A percentile compares a stretch with the other conserved stretches of the same genome.
phyloP scores from a whole-genome alignment of 164 flowering plant species.

The Litsea cubeba region DNA sequence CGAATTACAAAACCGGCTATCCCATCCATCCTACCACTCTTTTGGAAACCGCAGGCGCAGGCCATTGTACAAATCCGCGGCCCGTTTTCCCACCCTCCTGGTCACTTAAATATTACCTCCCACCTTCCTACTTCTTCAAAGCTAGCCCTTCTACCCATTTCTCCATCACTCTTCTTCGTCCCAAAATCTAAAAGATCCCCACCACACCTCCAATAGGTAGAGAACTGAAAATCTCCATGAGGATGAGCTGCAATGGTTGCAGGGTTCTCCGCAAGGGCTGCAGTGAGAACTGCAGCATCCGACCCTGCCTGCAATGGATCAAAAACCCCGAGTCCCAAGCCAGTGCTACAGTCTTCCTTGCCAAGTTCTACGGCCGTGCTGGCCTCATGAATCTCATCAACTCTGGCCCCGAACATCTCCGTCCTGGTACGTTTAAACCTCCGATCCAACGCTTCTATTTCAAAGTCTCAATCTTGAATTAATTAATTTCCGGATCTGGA shows the following conservation, averaged over 20 bases:
- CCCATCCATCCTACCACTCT: slow-evolving; percentile 15
- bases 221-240: slow-evolving; percentile 31
- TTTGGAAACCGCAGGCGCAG: slow-evolving; percentile 47
- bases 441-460: slow-evolving; percentile 34
- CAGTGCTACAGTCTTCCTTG: slow-evolving; percentile 93
- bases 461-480: slow-evolving; percentile 34
- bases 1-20: slow-evolving; percentile 9
- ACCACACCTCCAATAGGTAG: too few relatives aligned
- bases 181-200: too few relatives aligned
- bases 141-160: not conserved
- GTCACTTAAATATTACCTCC: slow-evolving; percentile 19
- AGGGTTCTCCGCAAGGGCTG: slow-evolving; percentile 86
- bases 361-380: slow-evolving; percentile 96
- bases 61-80: slow-evolving; percentile 25
- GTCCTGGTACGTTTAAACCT: slow-evolving; percentile 54
- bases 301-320: slow-evolving; percentile 93
- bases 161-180: too few relatives aligned
- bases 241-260: slow-evolving; percentile 95
- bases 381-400: slow-evolving; percentile 93
- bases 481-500: not conserved
- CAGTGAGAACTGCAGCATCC: slow-evolving; percentile 70
- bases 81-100: slow-evolving; percentile 1
- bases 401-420: slow-evolving; percentile 85
- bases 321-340: slow-evolving; percentile 81
- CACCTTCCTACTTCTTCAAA: not conserved